Base-by-base conservation (phyloP, 2,329 filamentous ascomycete species). In the Gnomoniopsis sp. region DNA sequence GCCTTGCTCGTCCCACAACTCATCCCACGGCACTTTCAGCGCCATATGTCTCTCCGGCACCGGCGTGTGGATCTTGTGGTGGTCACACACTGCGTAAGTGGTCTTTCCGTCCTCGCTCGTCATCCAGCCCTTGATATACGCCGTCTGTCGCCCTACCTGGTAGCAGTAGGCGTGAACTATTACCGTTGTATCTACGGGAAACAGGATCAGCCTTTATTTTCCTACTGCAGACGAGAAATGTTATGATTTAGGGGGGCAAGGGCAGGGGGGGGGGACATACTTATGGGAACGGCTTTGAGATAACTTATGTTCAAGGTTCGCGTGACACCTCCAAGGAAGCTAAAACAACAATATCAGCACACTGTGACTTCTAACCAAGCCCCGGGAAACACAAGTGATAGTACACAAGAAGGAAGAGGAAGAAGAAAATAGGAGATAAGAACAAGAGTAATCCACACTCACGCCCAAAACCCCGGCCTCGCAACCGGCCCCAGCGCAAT, bases 291-390 rank as follows among this genome's bases (percentile, higher is more conserved):
- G 2, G 77, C 77, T 63, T 74, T 75, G 0, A 83, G 68, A 62
- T 81, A 83, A 33, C 75, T 79, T n/a, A 82, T 74, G 61, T 79
- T 79, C 34, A 82, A 68, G 1, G 74, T 73, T 6, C 80, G 70
- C 3, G 79, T 79, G 0, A 82, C 78, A 4, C 79, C 79, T 1
- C 77, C 79, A 54, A 81, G 70, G 62, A 81, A 81, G 15, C 64
- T 65, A 12, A 7, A 1, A 15, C 57, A 71, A 21, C 71, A 41
- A 2, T 53, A n/a, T n/a, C n/a, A n/a, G n/a, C n/a, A n/a, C n/a
- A n/a, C n/a, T n/a, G n/a, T n/a, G n/a, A n/a, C n/a, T n/a, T n/a
- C n/a, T n/a, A n/a, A n/a, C n/a, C n/a, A n/a, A n/a, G n/a, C n/a
- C n/a, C n/a, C n/a, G n/a, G n/a, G n/a, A n/a, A n/a, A n/a, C n/a